phyloP scores from a whole-genome alignment of 106 monocot species.

The Vanilla planifolia region DNA sequence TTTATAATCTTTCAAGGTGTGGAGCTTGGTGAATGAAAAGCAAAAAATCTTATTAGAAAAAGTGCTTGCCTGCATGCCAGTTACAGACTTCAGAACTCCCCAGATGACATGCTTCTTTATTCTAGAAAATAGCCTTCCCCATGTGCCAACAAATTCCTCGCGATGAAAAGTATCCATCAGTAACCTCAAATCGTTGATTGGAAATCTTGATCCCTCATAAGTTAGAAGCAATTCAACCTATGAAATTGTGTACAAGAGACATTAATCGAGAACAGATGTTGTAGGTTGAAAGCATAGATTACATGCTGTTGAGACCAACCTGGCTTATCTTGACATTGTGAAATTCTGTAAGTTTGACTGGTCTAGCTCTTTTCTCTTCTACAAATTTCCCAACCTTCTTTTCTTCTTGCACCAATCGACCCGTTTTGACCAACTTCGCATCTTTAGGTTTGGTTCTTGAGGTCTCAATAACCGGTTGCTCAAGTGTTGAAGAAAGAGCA shows the following conservation, averaged over 20 bases:
- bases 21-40: not conserved
- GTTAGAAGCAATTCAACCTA: slow-evolving; percentile 83
- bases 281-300: not conserved
- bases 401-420: slow-evolving; percentile 61
- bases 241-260: not conserved
- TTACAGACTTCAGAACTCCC: slow-evolving; percentile 84
- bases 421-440: slow-evolving; percentile 40
- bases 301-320: slow-evolving; percentile 33
- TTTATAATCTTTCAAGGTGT: not conserved
- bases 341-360: slow-evolving; percentile 76
- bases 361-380: slow-evolving; percentile 67
- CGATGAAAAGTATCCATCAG: slow-evolving; percentile 86
- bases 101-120: slow-evolving; percentile 94
- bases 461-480: slow-evolving; percentile 23
- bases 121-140: slow-evolving; percentile 76
- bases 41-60: not conserved
- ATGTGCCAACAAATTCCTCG: slow-evolving; percentile 75
- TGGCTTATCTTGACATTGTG: slow-evolving; percentile 91
- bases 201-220: slow-evolving; percentile 87
- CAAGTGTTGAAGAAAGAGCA: slow-evolving; percentile 21
- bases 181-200: slow-evolving; percentile 68
- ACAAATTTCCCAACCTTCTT: slow-evolving; percentile 62
- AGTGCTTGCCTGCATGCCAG: slow-evolving; percentile 84
- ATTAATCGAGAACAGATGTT: not conserved
- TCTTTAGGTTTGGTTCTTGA: slow-evolving; percentile 50